Evolutionary conservation across 306 rosid genomes (phyloP).

Genomic region (Ormosia emarginata): DNA sequence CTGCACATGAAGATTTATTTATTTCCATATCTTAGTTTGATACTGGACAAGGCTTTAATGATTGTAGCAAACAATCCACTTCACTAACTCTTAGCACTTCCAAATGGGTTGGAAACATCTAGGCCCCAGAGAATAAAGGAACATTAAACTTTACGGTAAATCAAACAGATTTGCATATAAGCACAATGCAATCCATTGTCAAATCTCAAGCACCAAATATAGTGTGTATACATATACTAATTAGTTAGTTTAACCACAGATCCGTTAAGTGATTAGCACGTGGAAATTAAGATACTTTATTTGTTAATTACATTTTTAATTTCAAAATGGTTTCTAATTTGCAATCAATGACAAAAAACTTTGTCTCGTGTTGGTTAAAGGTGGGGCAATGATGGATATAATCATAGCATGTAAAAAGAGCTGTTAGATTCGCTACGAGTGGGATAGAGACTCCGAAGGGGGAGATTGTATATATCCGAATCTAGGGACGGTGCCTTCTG

Average conservation of each 20-base stretch:
- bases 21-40: constrained; percentile 18
- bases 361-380: constrained; percentile 53
- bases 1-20: constrained; percentile 17
- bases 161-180: constrained; percentile 24
- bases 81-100: constrained; percentile 31
- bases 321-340: background rate
- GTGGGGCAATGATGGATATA: constrained; percentile 36
- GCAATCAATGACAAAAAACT: constrained; percentile 20
- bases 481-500: constrained; percentile 12
- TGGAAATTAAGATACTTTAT: constrained; percentile 24
- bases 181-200: constrained; percentile 19
- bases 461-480: constrained; percentile 25
- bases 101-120: constrained; percentile 61
- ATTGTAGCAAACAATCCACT: constrained; percentile 15
- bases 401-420: constrained; percentile 27
- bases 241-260: background rate
- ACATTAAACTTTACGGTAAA: constrained; percentile 19
- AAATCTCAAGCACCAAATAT: constrained; percentile 9
- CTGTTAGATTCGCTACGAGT: constrained; percentile 28
- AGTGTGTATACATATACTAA: background rate
- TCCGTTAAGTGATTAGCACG: constrained; percentile 22
- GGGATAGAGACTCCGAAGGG: background rate
- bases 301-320: background rate
- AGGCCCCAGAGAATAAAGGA: constrained; percentile 68
- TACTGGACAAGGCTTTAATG: constrained; percentile 19